Base-by-base conservation (phyloP, 441 rosid genomes). In the Jatropha multifida region DNA sequence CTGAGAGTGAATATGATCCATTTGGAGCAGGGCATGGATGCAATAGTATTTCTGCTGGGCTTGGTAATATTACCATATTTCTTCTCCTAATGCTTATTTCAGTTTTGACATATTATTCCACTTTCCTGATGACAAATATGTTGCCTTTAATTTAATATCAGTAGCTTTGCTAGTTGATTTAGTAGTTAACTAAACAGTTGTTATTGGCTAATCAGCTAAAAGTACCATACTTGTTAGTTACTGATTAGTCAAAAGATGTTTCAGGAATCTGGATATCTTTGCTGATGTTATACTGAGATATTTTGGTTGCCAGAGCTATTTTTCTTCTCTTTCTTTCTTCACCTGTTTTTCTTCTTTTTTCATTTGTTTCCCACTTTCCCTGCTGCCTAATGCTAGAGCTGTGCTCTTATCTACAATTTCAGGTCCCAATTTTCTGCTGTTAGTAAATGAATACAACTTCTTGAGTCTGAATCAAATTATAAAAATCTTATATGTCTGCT, bases 11-110 rank as follows among this genome's bases (percentile, higher is more conserved):
- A 81, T 93, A 86, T 74, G 98, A 94, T 84, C 87, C 97, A 37
- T 94, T 94, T 86, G 95, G 93, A 61, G 83, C 90, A 4, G 94
- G 89, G 32, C 99, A 94, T 86, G 97, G 99, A 62, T 94, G 97
- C 87, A 94, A 85, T 80, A 91, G 97, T 76, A 77, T 93, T 60
- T 94, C 97, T 74, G 98, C 99, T 83, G 98, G 98, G 68, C 90
- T 94, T 46, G 99, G 98, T 94, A 90, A 77, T 69, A 17, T 79
- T 83, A 44, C 8, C 8, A 68, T 61, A 54, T 75, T 62, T 23
- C 62, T 20, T 65, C 17, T 40, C 5, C 65, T 40, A 15, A 13
- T 58, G 41, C 6, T 14, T 61, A 52, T 59, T 23, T 52, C 15
- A 62, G 32, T 41, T 66, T 61, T 23, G 14, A 38, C 54, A 20